Evolutionary conservation across 352 stramenopile genomes (phyloP).

Genomic region (Globisporangium camurandrum): DNA sequence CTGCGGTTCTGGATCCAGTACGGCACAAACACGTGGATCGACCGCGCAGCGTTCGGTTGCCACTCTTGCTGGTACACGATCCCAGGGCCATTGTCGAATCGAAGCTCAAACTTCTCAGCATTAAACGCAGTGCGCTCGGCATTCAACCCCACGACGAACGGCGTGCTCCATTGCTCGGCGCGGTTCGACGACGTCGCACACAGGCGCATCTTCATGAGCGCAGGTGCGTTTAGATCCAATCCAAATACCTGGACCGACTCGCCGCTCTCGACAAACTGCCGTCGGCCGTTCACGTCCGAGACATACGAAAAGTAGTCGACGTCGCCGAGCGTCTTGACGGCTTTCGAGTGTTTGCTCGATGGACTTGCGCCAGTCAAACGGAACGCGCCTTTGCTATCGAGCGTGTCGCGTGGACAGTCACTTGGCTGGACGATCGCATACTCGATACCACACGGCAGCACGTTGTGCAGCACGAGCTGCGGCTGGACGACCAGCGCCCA

Average conservation of each 20-base stretch:
- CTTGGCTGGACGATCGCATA: conserved; percentile 73
- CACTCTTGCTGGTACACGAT: conserved; percentile 68
- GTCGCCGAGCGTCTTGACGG: conserved; percentile 38
- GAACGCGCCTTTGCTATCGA: conserved; percentile 58
- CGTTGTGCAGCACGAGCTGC: conserved; percentile 75
- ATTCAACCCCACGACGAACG: conserved; percentile 58
- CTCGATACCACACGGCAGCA: conserved; percentile 75
- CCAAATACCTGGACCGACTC: conserved; percentile 79
- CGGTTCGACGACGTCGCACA: conserved; percentile 48
- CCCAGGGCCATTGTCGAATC: conserved; percentile 52
- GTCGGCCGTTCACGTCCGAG: conserved; percentile 70
- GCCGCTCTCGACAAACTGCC: conserved; percentile 69
- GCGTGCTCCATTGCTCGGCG: conserved; percentile 40
- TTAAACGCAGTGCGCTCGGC: conserved; percentile 40
- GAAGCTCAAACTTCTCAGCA: conserved; percentile 44
- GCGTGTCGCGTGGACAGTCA: conserved; percentile 55
- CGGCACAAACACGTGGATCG: conserved; percentile 57
- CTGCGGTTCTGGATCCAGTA: conserved; percentile 86
- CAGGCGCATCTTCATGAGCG: conserved; percentile 73
- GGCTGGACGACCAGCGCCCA: conserved; percentile 80
- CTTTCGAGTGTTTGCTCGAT: conserved; percentile 36
- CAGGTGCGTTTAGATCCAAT: conserved; percentile 50
- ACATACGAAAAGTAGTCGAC: conserved; percentile 71
- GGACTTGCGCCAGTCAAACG: conserved; percentile 20
- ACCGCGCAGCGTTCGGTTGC: conserved; percentile 44